Evolutionary conservation across 108 stramenopile genomes (phyloP).

Genomic region (Schizochytrium sp.): DNA sequence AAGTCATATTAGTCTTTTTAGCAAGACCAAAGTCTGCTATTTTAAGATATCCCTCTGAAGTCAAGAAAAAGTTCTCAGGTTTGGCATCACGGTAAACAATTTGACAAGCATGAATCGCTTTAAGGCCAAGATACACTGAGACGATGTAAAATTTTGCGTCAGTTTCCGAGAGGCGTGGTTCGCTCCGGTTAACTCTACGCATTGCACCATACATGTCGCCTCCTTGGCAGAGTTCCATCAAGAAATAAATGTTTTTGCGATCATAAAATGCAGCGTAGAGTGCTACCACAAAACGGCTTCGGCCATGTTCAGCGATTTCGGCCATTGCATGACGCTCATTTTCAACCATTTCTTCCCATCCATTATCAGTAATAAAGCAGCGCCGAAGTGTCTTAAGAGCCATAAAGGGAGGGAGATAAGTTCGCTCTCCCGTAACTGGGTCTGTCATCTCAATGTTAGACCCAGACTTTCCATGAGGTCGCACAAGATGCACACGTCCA

Average conservation of each 20-base stretch:
- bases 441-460: slow-evolving; percentile 63
- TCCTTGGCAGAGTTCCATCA: slow-evolving; percentile 82
- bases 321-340: slow-evolving; percentile 68
- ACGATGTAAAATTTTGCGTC: slow-evolving; percentile 60
- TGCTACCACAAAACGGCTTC: slow-evolving; percentile 61
- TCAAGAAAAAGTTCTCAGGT: slow-evolving; percentile 67
- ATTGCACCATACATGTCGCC: slow-evolving; percentile 80
- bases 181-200: slow-evolving; percentile 32
- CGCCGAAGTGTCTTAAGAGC: slow-evolving; percentile 68
- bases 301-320: slow-evolving; percentile 60
- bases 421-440: slow-evolving; percentile 27
- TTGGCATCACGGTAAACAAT: slow-evolving; percentile 67
- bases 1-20: slow-evolving; percentile 52
- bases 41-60: slow-evolving; percentile 64
- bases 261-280: slow-evolving; percentile 66
- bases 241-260: slow-evolving; percentile 66
- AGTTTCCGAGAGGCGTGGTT: slow-evolving; percentile 32
- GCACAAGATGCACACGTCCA: slow-evolving; percentile 48
- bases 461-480: neutral
- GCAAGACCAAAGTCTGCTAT: slow-evolving; percentile 70
- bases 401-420: neutral
- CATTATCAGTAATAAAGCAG: slow-evolving; percentile 46
- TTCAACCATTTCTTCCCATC: slow-evolving; percentile 61
- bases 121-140: slow-evolving; percentile 37
- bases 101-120: slow-evolving; percentile 61